Base-by-base conservation (phyloP, 768 basidiomycete species). In the Termitomyces sp. region DNA sequence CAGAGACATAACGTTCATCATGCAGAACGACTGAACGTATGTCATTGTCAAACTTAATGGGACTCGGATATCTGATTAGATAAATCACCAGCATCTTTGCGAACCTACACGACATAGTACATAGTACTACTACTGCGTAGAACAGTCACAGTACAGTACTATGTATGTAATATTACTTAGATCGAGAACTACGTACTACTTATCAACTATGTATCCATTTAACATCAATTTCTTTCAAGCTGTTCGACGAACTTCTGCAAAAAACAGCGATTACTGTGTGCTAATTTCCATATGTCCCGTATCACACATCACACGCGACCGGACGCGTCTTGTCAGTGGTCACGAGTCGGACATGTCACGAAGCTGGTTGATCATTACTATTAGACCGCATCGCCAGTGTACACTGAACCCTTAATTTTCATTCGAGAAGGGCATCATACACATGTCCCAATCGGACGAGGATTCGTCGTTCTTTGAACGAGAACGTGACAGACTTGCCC, bases 401-500 rank as follows among this genome's bases (percentile, higher is more conserved):
- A n/a, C n/a, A n/a, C n/a, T n/a, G n/a, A n/a, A 41, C 12, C 22
- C 32, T 32, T 15, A 16, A 18, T 35, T 29, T n/a, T 41, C 29
- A 27, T 31, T 44, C 3, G 4, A 20, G 20, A 3, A 16, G 3
- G 32, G 16, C 7, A 20, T 3, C 18, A 27, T 50, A 22, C 43
- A 78, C 43, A 78, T 73, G 71, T 66, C 71, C 47, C 71, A 73
- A 54, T 49, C 60, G 46, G 77, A 78, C 42, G 77, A 79, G 52
- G 84, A 84, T 23, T 63, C 68, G 2, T 68, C 82, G 0, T 92
- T 89, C 70, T 94, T 94, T 54, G 89, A 92, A 35, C 80, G 80
- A 56, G 91, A 94, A 63, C 83, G 91, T 58, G 86, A 92, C 54
- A 79, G 80, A 50, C 76, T 94, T 38, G 76, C 88, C 6, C 71